Evolutionary conservation across 2,329 filamentous ascomycete genomes (phyloP).

Genomic region (Diaporthe amygdali): DNA sequence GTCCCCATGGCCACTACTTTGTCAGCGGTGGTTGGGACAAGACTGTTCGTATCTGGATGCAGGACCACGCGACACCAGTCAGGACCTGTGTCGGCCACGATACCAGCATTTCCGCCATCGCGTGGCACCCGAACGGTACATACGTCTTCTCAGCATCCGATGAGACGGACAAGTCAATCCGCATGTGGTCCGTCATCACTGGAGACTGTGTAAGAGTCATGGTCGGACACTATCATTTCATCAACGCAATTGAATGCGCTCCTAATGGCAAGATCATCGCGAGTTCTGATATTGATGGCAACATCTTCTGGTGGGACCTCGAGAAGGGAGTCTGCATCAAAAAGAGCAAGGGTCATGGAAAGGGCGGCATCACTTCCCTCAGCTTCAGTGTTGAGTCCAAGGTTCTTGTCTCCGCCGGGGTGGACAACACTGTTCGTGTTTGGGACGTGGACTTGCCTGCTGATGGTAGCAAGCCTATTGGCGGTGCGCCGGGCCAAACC

Average conservation of each 20-base stretch:
- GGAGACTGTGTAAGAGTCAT: slow-evolving; percentile 90
- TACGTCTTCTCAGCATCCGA: slow-evolving; percentile 94
- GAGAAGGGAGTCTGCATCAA: slow-evolving; percentile 86
- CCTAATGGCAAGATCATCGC: slow-evolving; percentile 91
- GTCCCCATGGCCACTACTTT: slow-evolving; percentile 95
- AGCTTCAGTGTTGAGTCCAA: slow-evolving; percentile 93
- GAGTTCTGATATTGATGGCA: slow-evolving; percentile 85
- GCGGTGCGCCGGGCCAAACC: slow-evolving; percentile 23
- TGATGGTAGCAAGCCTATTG: slow-evolving; percentile 59
- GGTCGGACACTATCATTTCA: slow-evolving; percentile 86
- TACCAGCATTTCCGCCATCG: slow-evolving; percentile 86
- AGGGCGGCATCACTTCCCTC: slow-evolving; percentile 91
- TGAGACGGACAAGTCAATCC: slow-evolving; percentile 84
- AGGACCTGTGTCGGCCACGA: slow-evolving; percentile 92
- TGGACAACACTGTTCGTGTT: slow-evolving; percentile 89
- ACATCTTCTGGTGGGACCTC: slow-evolving; percentile 94
- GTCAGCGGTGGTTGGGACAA: slow-evolving; percentile 86
- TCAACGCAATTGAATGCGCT: slow-evolving; percentile 84
- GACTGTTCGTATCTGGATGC: slow-evolving; percentile 88
- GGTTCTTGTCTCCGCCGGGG: slow-evolving; percentile 86
- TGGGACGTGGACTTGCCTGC: slow-evolving; percentile 87
- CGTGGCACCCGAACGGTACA: slow-evolving; percentile 92
- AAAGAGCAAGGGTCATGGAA: slow-evolving; percentile 90
- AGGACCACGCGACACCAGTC: slow-evolving; percentile 88
- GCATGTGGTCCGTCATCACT: slow-evolving; percentile 95